Evolutionary conservation across 1,284 basidiomycete genomes (phyloP).

Genomic region (Rhodotorula sp.): DNA sequence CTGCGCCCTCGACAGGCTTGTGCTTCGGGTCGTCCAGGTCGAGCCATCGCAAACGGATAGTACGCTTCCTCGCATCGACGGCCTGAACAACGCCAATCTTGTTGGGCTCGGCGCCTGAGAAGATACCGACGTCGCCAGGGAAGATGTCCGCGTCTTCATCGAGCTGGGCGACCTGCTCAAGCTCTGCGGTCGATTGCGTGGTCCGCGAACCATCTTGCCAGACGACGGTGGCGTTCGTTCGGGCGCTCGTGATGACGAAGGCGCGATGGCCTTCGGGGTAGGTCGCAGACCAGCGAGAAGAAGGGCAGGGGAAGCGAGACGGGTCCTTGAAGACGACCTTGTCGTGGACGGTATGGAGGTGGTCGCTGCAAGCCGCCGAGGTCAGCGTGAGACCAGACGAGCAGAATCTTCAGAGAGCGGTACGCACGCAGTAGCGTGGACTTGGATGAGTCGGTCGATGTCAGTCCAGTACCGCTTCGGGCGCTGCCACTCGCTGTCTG

Average conservation of each 20-base stretch:
- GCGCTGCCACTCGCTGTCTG: slow-evolving; percentile 59
- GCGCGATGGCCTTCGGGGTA: slow-evolving; percentile 53
- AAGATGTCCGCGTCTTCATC: slow-evolving; percentile 50
- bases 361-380: slow-evolving; percentile 27
- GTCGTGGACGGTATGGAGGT: slow-evolving; percentile 48
- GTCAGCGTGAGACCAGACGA: slow-evolving; percentile 48
- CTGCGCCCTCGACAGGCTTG: slow-evolving; percentile 54
- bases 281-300: slow-evolving; percentile 56
- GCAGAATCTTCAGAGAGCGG: background rate
- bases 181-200: slow-evolving; percentile 62
- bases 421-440: slow-evolving; percentile 53
- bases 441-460: slow-evolving; percentile 55
- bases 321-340: slow-evolving; percentile 43
- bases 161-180: slow-evolving; percentile 69
- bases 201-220: slow-evolving; percentile 79
- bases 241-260: slow-evolving; percentile 67
- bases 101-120: slow-evolving; percentile 63
- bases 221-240: slow-evolving; percentile 67
- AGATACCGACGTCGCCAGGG: slow-evolving; percentile 86
- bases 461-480: slow-evolving; percentile 75
- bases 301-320: slow-evolving; percentile 47
- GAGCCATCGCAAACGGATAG: slow-evolving; percentile 44
- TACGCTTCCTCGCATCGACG: slow-evolving; percentile 46
- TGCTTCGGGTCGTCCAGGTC: slow-evolving; percentile 56
- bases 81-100: slow-evolving; percentile 72